Evolutionary conservation across 805 yeast genomes (phyloP).

Genomic region (Hanseniaspora clermontiae): DNA sequence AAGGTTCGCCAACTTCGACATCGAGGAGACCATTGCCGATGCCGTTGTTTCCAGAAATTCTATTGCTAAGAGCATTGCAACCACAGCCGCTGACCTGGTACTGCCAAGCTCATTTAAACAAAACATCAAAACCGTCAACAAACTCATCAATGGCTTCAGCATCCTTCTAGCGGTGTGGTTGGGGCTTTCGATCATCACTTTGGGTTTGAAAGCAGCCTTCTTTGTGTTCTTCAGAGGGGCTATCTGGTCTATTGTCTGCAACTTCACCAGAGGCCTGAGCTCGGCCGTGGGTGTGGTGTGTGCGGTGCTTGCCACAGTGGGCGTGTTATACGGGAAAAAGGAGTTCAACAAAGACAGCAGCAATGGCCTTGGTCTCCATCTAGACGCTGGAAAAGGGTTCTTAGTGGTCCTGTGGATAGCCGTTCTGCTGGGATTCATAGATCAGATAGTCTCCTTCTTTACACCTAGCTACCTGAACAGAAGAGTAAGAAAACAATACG

Average conservation of each 20-base stretch:
- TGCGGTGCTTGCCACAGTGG: neutral
- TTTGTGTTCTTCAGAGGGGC: neutral
- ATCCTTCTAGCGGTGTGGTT: neutral
- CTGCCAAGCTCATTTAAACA: neutral
- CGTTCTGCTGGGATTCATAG: neutral
- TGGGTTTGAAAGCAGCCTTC: neutral
- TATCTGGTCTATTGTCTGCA: neutral
- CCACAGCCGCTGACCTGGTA: neutral
- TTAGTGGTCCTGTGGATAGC: neutral
- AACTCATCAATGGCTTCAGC: constrained; percentile 3
- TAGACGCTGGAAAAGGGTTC: neutral
- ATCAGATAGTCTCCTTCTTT: neutral
- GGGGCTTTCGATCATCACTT: neutral
- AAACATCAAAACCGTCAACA: neutral
- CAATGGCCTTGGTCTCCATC: neutral
- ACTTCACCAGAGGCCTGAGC: neutral
- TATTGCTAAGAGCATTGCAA: neutral
- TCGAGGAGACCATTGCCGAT: neutral
- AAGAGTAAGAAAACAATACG: neutral
- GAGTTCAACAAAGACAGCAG: neutral
- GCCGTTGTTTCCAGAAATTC: neutral
- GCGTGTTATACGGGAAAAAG: neutral
- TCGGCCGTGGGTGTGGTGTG: neutral
- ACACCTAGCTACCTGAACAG: neutral
- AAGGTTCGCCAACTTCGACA: neutral